Conservation (phyloP, 208 protist genomes). For the Leishmania amazonensis region DNA sequence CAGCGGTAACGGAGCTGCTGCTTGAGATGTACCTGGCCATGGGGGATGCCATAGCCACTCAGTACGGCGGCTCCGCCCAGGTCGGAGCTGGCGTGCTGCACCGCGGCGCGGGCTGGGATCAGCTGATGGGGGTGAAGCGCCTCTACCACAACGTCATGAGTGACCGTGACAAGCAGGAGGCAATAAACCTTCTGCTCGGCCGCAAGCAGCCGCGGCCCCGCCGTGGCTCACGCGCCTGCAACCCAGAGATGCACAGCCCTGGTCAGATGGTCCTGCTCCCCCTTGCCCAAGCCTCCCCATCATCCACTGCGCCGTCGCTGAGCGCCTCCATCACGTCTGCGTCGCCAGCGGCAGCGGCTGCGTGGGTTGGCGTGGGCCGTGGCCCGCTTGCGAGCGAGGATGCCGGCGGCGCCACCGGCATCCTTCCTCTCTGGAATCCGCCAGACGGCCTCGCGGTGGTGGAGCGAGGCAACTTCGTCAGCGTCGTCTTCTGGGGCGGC, state of each 20-base stretch:
- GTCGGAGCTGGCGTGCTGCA: conserved; percentile 87
- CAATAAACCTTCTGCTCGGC: conserved; percentile 86
- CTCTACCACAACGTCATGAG: conserved; percentile 88
- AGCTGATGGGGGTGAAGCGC: conserved; percentile 84
- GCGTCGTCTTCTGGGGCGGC: neutral
- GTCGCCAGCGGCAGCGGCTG: neutral
- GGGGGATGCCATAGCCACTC: conserved; percentile 81
- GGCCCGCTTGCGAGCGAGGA: conserved; percentile 5
- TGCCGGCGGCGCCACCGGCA: neutral
- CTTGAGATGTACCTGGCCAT: conserved; percentile 83
- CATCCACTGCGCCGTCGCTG: conserved; percentile 9
- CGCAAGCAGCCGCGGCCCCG: conserved; percentile 50
- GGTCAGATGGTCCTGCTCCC: conserved; percentile 5
- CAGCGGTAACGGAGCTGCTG: conserved; percentile 55
- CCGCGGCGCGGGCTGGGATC: conserved; percentile 82
- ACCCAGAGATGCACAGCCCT: conserved; percentile 22
- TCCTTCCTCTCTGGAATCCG: conserved; percentile 26
- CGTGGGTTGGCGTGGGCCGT: neutral
- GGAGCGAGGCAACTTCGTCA: conserved; percentile 12
- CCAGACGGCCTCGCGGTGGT: conserved; percentile 23
- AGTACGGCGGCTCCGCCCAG: conserved; percentile 90
- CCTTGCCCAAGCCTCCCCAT: neutral
- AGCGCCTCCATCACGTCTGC: conserved; percentile 18
- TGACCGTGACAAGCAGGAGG: conserved; percentile 79
- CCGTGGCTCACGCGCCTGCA: conserved; percentile 21